These are phyloP conservation scores for Carallia brachiata DNA, from an alignment of 345 rosid genomes.

Conservation along the genomic window DNA sequence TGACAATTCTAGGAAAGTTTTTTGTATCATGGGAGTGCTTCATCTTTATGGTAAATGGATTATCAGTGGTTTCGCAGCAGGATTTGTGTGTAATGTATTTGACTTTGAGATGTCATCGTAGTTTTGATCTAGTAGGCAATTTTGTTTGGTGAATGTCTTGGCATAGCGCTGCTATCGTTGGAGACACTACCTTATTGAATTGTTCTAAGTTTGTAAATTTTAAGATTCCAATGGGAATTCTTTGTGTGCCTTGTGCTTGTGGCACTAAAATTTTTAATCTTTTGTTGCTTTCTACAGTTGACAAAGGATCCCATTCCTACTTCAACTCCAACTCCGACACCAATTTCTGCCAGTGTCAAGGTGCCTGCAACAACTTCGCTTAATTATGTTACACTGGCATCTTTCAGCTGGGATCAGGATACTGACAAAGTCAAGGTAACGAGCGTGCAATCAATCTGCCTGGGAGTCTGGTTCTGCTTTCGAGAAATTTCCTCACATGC, in stretches of 20 bases:
- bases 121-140: no score
- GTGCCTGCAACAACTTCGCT: slow-evolving; percentile 30
- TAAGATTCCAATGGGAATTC: no score
- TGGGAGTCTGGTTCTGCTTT: not conserved
- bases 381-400: slow-evolving; percentile 55
- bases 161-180: no score
- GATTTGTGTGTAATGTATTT: no score
- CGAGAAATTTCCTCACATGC: not conserved
- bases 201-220: no score
- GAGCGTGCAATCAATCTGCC: not conserved
- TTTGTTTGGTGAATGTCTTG: no score
- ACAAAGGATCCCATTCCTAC: slow-evolving; percentile 34
- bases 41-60: no score
- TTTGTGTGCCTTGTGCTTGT: not conserved
- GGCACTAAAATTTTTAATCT: not conserved
- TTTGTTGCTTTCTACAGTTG: slow-evolving; percentile 21
- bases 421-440: slow-evolving; percentile 87
- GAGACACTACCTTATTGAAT: no score
- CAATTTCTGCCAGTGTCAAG: slow-evolving; percentile 44
- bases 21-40: no score
- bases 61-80: no score
- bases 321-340: slow-evolving; percentile 32
- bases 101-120: no score
- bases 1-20: no score
- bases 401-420: slow-evolving; percentile 99